Evolutionary conservation across 495 filamentous ascomycete genomes (phyloP), one percentile per base, ranked within the genome.

Genomic region (Xylaria nigripes): DNA sequence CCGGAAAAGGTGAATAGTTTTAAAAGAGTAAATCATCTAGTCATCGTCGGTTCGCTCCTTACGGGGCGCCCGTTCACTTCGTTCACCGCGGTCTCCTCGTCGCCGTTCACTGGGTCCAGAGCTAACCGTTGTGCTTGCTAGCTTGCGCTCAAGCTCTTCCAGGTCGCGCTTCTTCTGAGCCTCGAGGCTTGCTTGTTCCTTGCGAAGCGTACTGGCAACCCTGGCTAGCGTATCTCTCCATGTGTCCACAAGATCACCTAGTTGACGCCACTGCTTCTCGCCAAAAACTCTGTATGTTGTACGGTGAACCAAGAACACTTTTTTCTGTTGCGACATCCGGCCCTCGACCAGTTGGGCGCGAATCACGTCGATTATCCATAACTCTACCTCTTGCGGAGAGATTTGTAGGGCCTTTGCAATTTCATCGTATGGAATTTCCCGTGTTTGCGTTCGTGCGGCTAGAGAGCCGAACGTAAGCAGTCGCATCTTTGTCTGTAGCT

Each of bases 291-390:
- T 81, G 78, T 96, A 95, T 51, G 89, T 94, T 58, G 87, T 88
- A 56, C 90, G 80, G 74, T 99, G 93, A 41, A 99, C 87, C 13
- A 96, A 76, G 79, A 99, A 97, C 24, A 89, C 86, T 65, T 89
- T 82, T 58, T 88, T 88, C 62, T 89, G 79, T 74, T 99, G 93
- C 21, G 84, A 88, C 47, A 99, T 79, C 70, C 93, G 91, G 57
- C 93, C 93, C 74, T 98, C 93, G 48, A 97, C 86, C 18, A 98
- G 83, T 30, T 88, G 87, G 38, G 90, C 89, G 38, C 94, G 87
- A 70, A 98, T 95, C 46, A 92, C 89, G 70, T 98, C 94, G 59
- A 98, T 98, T 48, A 95, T 86, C 93, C 93, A 98, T 79, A 90
- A 86, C 78, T 98, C 93, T 9, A 96, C 89, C 43, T 96, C 89